Evolutionary conservation across 768 basidiomycete species (phyloP), one percentile per base, ranked within the genome.

Genomic region (Calocera cornea): DNA sequence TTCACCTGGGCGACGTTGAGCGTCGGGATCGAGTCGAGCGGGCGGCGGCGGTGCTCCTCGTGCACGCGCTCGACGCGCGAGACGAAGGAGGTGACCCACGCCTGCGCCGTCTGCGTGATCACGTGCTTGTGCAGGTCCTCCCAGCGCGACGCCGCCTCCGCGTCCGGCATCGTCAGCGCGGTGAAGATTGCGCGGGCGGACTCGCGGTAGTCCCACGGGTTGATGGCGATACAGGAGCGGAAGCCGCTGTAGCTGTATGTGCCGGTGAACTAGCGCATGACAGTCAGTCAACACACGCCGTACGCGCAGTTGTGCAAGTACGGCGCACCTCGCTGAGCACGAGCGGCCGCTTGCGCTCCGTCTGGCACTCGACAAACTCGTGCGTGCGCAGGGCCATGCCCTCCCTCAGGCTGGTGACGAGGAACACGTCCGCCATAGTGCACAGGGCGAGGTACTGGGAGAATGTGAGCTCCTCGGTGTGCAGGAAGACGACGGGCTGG

Each of bases 171-270:
- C 0, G 86, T 88, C 34, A 94, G 76, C 8, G 90, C 92, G 78
- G 77, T 65, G 50, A 85, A 70, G 70, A 94, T 92, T 1, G 91
- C 92, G 33, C 85, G 80, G 0, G 92, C 89, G 1, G 92, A 92
- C n/a, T 86, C 87, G 33, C 89, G 83, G 41, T 83, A 83, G 71
- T 92, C 90, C 84, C 89, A 93, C 0, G 91, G 92, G 73, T 93
- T 93, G 74, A 93, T 81, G 14, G 88, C 86, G 54, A 93, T 89
- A 70, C 90, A 93, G 14, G 87, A 89, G 41, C 91, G 80, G 79
- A 94, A 94, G 16, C 92, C 91, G 60, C 86, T 87, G 73, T 90
- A 92, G 71, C 85, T 88, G 73, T 93, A 93, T 3, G 86, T 86
- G 12, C 92, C 92, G 0, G 92, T 89, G 74, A 94, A 94, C 86